These are phyloP conservation scores for Colletotrichum australisinense DNA, from an alignment of 2,329 filamentous ascomycete species.

Conservation along the genomic window DNA sequence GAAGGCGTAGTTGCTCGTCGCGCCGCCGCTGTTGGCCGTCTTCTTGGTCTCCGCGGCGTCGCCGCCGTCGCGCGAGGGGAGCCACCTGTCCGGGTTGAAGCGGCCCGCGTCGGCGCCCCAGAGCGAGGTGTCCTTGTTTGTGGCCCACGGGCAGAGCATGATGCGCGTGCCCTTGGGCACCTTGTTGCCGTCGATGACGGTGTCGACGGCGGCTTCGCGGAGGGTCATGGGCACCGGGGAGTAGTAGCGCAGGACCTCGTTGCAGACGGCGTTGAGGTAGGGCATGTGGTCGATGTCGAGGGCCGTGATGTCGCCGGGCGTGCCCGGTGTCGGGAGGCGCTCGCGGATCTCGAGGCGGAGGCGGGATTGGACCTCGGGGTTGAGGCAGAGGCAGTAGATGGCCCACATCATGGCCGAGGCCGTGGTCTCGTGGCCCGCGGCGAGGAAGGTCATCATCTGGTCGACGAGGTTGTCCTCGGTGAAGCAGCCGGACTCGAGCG, in stretches of 20 bases:
- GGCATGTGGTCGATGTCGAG: conserved; percentile 77
- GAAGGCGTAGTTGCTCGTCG: conserved; percentile 80
- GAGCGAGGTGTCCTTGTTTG: conserved; percentile 74
- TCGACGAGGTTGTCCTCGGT: conserved; percentile 84
- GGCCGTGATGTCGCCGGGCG: conserved; percentile 56
- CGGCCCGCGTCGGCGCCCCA: conserved; percentile 82
- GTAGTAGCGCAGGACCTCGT: conserved; percentile 80
- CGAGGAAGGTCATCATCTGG: conserved; percentile 91
- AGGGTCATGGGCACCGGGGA: conserved; percentile 78
- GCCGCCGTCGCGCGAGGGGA: conserved; percentile 57
- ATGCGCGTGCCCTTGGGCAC: conserved; percentile 79
- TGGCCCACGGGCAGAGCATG: conserved; percentile 72
- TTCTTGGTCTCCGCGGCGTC: conserved; percentile 46
- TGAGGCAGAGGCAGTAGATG: conserved; percentile 73
- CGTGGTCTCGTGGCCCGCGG: conserved; percentile 85
- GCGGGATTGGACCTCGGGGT: conserved; percentile 73
- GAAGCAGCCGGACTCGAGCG: conserved; percentile 80
- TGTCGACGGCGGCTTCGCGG: conserved; percentile 73
- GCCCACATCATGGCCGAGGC: conserved; percentile 82
- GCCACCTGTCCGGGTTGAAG: conserved; percentile 86
- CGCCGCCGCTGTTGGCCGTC: conserved; percentile 73
- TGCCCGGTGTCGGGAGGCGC: conserved; percentile 63
- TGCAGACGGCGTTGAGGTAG: conserved; percentile 83
- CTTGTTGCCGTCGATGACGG: conserved; percentile 71
- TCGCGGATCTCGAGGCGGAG: conserved; percentile 76